Evolutionary conservation across 352 stramenopile genomes (phyloP).

Genomic region (Phytophthora pistaciae): DNA sequence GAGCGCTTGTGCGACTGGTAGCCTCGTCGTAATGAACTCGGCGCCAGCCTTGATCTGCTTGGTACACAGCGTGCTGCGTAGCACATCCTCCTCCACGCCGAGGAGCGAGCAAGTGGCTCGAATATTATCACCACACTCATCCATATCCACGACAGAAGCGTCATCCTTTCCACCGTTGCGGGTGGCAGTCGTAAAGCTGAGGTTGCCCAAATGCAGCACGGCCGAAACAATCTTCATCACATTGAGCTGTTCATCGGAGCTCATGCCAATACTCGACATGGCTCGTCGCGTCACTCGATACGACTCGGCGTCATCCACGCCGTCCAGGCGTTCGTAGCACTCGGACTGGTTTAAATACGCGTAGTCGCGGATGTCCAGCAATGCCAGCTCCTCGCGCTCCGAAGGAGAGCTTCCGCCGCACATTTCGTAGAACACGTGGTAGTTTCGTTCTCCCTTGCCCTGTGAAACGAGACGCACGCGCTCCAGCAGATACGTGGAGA

Average conservation of each 20-base stretch:
- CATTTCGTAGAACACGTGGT: slow-evolving; percentile 99
- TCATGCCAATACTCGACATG: slow-evolving; percentile 89
- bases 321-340: slow-evolving; percentile 77
- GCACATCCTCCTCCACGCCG: slow-evolving; percentile 63
- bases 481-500: slow-evolving; percentile 96
- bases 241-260: slow-evolving; percentile 73
- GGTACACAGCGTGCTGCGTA: slow-evolving; percentile 73
- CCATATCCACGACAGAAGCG: slow-evolving; percentile 63
- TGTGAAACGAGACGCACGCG: slow-evolving; percentile 95
- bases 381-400: slow-evolving; percentile 57
- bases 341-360: slow-evolving; percentile 89
- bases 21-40: slow-evolving; percentile 79
- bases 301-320: slow-evolving; percentile 82
- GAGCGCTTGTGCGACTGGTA: slow-evolving; percentile 72
- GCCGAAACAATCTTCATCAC: slow-evolving; percentile 88
- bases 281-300: slow-evolving; percentile 78
- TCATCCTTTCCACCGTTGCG: slow-evolving; percentile 70
- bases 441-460: slow-evolving; percentile 95
- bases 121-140: slow-evolving; percentile 63
- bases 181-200: slow-evolving; percentile 72
- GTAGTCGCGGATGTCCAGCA: slow-evolving; percentile 69
- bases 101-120: slow-evolving; percentile 83
- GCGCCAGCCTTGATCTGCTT: slow-evolving; percentile 84
- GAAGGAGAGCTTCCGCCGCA: slow-evolving; percentile 72
- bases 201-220: slow-evolving; percentile 89